These are phyloP conservation scores for Kwoniella europaea DNA, from an alignment of 768 basidiomycete species.

Conservation along the genomic window DNA sequence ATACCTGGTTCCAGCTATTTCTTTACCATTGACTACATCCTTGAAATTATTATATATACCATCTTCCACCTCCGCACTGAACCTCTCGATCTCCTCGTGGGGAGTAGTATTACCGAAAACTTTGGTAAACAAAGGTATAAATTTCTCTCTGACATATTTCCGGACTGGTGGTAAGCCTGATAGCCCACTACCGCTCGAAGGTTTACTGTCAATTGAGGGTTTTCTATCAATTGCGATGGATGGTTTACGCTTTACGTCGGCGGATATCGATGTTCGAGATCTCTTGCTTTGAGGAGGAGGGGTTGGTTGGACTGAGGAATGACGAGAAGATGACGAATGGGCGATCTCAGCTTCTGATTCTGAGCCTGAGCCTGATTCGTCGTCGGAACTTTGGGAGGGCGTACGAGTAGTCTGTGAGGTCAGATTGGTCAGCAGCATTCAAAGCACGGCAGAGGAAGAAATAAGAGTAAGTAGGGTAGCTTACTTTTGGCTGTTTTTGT, in stretches of 20 bases:
- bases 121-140: constrained; percentile 23
- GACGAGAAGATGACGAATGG: constrained; percentile 4
- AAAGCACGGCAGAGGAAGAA: background rate
- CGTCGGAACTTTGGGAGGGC: background rate
- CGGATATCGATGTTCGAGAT: background rate
- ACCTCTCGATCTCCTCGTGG: constrained; percentile 27
- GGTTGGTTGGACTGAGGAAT: constrained; percentile 5
- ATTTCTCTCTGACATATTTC: constrained; percentile 37
- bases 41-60: constrained; percentile 48
- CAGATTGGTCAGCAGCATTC: background rate
- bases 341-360: constrained; percentile 16
- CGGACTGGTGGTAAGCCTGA: constrained; percentile 38
- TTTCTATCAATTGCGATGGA: constrained; percentile 4
- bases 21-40: constrained; percentile 48
- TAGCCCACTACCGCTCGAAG: background rate
- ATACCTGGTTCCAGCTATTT: constrained; percentile 44
- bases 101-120: constrained; percentile 25
- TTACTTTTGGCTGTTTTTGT: constrained; percentile 9
- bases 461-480: background rate
- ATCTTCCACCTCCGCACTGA: constrained; percentile 45
- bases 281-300: constrained; percentile 10
- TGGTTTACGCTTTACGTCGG: constrained; percentile 14
- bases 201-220: constrained; percentile 12
- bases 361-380: background rate
- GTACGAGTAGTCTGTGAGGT: background rate